Percentiles rank a stretch among this genome's conserved stretches.
Conservation (phyloP, 768 basidiomycete species). For the Podaxis rugospora region DNA sequence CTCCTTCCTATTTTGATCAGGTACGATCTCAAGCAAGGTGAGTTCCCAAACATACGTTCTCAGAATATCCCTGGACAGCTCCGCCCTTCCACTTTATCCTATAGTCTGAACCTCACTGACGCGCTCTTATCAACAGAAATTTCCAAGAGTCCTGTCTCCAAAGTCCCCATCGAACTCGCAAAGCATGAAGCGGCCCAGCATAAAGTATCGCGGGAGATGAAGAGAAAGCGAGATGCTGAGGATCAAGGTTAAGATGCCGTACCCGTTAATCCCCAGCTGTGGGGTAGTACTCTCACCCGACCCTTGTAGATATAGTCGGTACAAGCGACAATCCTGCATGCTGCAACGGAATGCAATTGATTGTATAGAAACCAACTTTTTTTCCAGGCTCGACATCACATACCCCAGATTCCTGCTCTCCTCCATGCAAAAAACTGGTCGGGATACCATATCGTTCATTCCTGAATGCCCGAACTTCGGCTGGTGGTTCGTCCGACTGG, state of each 20-base stretch:
- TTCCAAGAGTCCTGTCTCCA: conserved; percentile 89
- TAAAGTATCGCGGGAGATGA: conserved; percentile 91
- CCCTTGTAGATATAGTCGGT: neutral
- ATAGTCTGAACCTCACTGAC: neutral
- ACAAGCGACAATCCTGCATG: neutral
- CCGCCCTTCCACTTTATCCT: neutral
- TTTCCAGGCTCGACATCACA: neutral
- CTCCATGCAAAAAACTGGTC: neutral
- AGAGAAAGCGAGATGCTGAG: conserved; percentile 84
- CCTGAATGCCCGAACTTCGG: neutral
- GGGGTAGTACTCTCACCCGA: neutral
- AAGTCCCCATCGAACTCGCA: conserved; percentile 82
- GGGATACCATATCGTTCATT: neutral
- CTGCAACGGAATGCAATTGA: neutral
- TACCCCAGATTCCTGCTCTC: neutral
- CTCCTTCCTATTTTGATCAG: conserved; percentile 33
- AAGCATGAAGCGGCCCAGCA: conserved; percentile 92
- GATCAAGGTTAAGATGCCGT: conserved; percentile 47
- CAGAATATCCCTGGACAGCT: neutral
- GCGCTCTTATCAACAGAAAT: conserved; percentile 54
- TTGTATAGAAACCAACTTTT: neutral
- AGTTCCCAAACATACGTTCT: conserved; percentile 17
- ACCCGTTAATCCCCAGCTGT: neutral
- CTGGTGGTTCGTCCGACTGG: conserved; percentile 5
- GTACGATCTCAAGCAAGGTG: conserved; percentile 94